Evolutionary conservation across 306 rosid species (phyloP).

Genomic region (Chamaecrista fasciculata): DNA sequence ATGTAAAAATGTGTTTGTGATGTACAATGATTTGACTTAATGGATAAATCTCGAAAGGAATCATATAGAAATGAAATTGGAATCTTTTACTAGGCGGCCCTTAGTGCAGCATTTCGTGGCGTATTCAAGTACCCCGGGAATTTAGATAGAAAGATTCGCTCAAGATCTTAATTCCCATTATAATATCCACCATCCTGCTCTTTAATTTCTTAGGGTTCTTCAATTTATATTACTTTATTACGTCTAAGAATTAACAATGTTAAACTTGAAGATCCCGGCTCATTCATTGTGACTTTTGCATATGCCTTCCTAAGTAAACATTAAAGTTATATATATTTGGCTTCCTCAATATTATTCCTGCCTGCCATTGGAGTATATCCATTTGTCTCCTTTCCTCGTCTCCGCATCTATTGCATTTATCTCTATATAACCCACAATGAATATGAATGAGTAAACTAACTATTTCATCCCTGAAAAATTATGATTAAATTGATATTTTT

Average conservation of each 20-base stretch:
- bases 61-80: not conserved
- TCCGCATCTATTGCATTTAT: not conserved
- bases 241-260: too few relatives aligned
- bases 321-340: not conserved
- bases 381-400: not conserved
- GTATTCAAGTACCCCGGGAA: conserved; percentile 14
- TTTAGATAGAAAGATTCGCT: conserved; percentile 12
- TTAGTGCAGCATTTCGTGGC: conserved; percentile 28
- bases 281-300: conserved; percentile 15
- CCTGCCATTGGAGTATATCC: not conserved
- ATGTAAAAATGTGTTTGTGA: not conserved
- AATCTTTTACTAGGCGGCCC: conserved; percentile 12
- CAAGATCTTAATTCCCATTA: conserved; percentile 13
- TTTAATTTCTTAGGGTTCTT: not conserved
- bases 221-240: not conserved
- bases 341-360: too few relatives aligned
- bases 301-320: not conserved
- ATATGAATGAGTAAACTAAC: too few relatives aligned
- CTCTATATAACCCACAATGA: too few relatives aligned
- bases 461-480: too few relatives aligned
- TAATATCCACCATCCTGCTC: not conserved
- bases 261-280: not conserved
- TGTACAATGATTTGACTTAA: conserved; percentile 24
- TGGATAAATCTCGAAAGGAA: conserved; percentile 6
- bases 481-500: too few relatives aligned